Conservation (phyloP, 768 basidiomycete genomes). For the Tricholoma terreum region DNA sequence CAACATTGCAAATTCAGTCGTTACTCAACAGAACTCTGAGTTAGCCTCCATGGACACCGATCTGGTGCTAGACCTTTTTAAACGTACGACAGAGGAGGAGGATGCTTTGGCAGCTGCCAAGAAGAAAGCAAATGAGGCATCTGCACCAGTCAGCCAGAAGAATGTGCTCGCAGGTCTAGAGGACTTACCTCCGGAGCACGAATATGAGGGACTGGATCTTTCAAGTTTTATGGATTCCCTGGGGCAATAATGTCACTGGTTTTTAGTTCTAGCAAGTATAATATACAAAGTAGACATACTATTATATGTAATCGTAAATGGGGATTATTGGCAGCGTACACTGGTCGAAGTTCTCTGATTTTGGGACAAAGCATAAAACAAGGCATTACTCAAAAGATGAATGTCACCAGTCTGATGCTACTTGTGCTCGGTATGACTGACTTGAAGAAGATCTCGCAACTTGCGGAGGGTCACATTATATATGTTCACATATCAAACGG, state of each 20-base stretch:
- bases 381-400: too few species aligned
- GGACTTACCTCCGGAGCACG: conserved; percentile 88
- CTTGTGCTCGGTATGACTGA: too few species aligned
- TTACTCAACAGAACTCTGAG: conserved; percentile 96
- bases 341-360: too few species aligned
- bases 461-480: too few species aligned
- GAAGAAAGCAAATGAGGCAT: conserved; percentile 51
- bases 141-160: conserved; percentile 68
- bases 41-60: conserved; percentile 96
- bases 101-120: conserved; percentile 50
- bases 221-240: conserved; percentile 88
- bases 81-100: conserved; percentile 77
- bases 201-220: conserved; percentile 86
- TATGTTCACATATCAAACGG: too few species aligned
- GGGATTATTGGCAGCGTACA: too few species aligned
- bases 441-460: too few species aligned
- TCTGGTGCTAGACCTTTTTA: conserved; percentile 92
- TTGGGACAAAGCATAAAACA: too few species aligned
- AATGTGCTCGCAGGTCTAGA: conserved; percentile 87
- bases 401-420: too few species aligned
- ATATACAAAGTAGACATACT: neutral
- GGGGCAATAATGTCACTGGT: conserved; percentile 38
- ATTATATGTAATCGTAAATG: neutral
- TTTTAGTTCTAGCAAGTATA: neutral
- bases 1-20: conserved; percentile 94